Conservation (phyloP, 208 protist genomes). For the Trypanosoma lewisi region DNA sequence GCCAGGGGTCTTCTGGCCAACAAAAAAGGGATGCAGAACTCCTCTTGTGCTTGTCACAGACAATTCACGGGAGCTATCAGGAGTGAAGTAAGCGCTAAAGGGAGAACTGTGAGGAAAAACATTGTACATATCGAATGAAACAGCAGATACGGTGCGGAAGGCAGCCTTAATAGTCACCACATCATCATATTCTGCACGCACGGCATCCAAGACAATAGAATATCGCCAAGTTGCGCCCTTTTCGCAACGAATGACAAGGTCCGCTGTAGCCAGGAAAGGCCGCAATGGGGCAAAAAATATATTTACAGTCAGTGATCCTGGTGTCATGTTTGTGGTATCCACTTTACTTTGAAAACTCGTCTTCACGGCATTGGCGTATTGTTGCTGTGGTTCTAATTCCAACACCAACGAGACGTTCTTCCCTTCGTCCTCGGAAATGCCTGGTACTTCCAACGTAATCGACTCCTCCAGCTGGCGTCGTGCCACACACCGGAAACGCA, state of each 20-base stretch:
- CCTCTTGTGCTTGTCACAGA: constrained; percentile 70
- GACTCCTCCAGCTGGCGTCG: constrained; percentile 51
- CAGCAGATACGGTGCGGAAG: constrained; percentile 45
- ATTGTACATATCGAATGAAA: constrained; percentile 88
- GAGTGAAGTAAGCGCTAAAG: constrained; percentile 88
- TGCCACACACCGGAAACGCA: constrained; percentile 60
- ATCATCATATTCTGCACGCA: constrained; percentile 78
- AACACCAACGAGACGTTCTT: constrained; percentile 32
- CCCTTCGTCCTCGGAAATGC: constrained; percentile 34
- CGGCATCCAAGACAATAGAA: constrained; percentile 79
- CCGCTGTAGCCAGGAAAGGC: constrained; percentile 63
- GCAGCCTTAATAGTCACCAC: constrained; percentile 65
- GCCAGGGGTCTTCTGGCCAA: constrained; percentile 41
- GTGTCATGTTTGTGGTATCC: constrained; percentile 20
- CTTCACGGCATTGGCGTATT: constrained; percentile 35
- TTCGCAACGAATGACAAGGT: constrained; percentile 55
- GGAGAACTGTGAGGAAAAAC: constrained; percentile 72
- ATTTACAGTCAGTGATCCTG: constrained; percentile 42
- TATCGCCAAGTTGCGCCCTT: constrained; percentile 80
- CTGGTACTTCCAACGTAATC: constrained; percentile 45
- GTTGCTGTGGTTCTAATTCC: constrained; percentile 45
- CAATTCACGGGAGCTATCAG: constrained; percentile 81
- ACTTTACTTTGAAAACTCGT: constrained; percentile 40
- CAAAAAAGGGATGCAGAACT: constrained; percentile 67
- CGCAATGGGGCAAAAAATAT: constrained; percentile 79